Base-by-base conservation (phyloP, 164 flowering plant species). In the Aristolochia californica region DNA sequence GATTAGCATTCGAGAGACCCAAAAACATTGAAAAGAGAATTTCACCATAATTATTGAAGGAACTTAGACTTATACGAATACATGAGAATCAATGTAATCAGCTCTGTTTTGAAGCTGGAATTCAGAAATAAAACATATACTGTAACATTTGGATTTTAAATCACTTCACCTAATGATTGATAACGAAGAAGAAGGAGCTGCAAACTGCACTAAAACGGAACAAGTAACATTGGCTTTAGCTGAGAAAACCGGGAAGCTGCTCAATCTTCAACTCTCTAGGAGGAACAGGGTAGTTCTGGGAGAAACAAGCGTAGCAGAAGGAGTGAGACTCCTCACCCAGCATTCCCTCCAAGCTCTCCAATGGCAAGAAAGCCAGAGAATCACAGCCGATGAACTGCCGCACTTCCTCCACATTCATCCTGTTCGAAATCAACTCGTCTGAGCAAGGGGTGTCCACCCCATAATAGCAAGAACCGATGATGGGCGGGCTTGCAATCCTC, bases 401-500 rank as follows among this genome's bases (percentile, higher is more conserved):
- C 43, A 90, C 74, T 63, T 85, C 80, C 65, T 85, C 95, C 28
- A 82, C 81, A 25, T 40, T 75, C 97, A 85, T 77, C 65, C 80
- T 76, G 56, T 81, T 87, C 0, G 95, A 87, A 24, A 90, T 90
- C 77, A 90, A 62, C 74, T 90, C 95, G 57, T 80, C 84, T 0
- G 83, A 21, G 53, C 83, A 82, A 0, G 95, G 91, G 0, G 97
- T 85, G 43, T 90, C 97, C 25, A 90, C 97, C 15, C 97, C 95
- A 66, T 90, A 90, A 56, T 83, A 90, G 55, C 95, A 87, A 16
- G 96, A 84, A 0, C 76, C 95, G 4, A 87, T 82, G 11, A 91
- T 88, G 0, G 95, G 95, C 1, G 98, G 98, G 59, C 93, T 79
- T 0, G 96, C 93, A 43, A 91, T 91, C 71, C 98, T 84, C 96